Percentiles rank a stretch among this genome's conserved stretches.
Conservation (phyloP, 805 yeast genomes). For the Candida piceae region DNA sequence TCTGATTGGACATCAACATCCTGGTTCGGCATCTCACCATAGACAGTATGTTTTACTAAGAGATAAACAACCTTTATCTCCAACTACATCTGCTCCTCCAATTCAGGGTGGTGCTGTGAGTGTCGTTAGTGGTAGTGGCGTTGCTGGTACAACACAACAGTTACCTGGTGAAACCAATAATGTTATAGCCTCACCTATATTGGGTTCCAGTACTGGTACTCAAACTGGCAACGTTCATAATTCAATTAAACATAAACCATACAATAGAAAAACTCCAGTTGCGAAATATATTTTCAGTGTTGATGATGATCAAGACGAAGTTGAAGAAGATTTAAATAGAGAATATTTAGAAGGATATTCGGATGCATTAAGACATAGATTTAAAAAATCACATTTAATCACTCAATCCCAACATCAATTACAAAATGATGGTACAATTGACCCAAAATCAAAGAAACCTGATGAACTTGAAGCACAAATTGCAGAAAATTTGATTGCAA, state of each 20-base stretch:
- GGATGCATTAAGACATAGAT: conserved; percentile 56
- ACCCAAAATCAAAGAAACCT: conserved; percentile 10
- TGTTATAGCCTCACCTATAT: conserved; percentile 1
- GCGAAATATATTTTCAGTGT: conserved; percentile 56
- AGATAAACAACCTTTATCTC: conserved; percentile 15
- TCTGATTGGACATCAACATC: conserved; percentile 10
- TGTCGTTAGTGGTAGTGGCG: too few relatives aligned
- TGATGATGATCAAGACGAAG: conserved; percentile 76
- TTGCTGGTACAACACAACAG: too few relatives aligned
- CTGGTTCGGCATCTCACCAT: conserved; percentile 25
- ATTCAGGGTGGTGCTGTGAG: too few relatives aligned
- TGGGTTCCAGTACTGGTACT: conserved; percentile 4
- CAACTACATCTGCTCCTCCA: neutral
- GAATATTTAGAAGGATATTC: conserved; percentile 68
- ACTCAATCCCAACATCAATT: too few relatives aligned
- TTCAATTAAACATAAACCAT: conserved; percentile 20
- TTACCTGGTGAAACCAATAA: too few relatives aligned
- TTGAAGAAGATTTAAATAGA: conserved; percentile 52
- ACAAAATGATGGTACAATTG: conserved; percentile 1
- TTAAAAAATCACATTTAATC: conserved; percentile 26
- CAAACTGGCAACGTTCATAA: conserved; percentile 2
- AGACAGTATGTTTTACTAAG: conserved; percentile 28
- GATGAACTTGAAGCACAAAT: conserved; percentile 27
- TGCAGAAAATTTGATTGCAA: conserved; percentile 17
- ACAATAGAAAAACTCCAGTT: conserved; percentile 24